These are phyloP conservation scores for Tylopilus orsonianus DNA, from an alignment of 1,284 basidiomycete genomes.

Conservation along the genomic window DNA sequence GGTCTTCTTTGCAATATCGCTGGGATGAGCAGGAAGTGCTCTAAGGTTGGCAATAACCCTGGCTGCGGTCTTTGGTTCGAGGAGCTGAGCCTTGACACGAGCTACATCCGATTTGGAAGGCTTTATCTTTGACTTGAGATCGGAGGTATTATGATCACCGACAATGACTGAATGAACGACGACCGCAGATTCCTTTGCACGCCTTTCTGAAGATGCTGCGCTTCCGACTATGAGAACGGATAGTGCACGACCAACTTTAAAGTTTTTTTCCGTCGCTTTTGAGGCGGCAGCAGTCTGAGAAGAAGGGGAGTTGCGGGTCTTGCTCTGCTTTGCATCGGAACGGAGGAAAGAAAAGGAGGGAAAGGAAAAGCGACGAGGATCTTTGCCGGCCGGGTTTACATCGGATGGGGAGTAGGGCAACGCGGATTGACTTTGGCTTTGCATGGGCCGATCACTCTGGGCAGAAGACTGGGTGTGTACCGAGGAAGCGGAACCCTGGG, in stretches of 20 bases:
- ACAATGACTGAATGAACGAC: conserved; percentile 67
- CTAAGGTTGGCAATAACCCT: conserved; percentile 68
- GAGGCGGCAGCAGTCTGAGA: conserved; percentile 8
- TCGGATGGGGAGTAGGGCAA: conserved; percentile 22
- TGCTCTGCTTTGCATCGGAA: conserved; percentile 31
- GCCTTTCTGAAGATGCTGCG: conserved; percentile 47
- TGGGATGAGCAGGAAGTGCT: conserved; percentile 41
- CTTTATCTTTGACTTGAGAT: conserved; percentile 34
- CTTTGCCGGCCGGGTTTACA: conserved; percentile 19
- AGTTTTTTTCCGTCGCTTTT: conserved; percentile 35
- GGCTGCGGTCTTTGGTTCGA: conserved; percentile 64
- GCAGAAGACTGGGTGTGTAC: conserved; percentile 20
- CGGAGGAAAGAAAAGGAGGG: conserved; percentile 39
- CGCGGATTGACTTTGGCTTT: conserved; percentile 31
- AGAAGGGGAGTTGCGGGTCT: conserved; percentile 9
- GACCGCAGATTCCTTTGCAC: conserved; percentile 62
- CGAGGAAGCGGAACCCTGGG: conserved; percentile 11
- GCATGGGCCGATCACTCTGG: conserved; percentile 19
- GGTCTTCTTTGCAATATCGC: conserved; percentile 18
- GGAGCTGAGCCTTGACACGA: conserved; percentile 70
- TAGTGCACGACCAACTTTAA: conserved; percentile 33
- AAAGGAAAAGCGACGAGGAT: conserved; percentile 39
- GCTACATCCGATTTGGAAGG: conserved; percentile 52
- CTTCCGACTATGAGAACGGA: conserved; percentile 21
- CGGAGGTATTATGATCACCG: conserved; percentile 44